phyloP scores from a whole-genome alignment of 2,329 filamentous ascomycete species.

The Phyllosticta citriasiana region DNA sequence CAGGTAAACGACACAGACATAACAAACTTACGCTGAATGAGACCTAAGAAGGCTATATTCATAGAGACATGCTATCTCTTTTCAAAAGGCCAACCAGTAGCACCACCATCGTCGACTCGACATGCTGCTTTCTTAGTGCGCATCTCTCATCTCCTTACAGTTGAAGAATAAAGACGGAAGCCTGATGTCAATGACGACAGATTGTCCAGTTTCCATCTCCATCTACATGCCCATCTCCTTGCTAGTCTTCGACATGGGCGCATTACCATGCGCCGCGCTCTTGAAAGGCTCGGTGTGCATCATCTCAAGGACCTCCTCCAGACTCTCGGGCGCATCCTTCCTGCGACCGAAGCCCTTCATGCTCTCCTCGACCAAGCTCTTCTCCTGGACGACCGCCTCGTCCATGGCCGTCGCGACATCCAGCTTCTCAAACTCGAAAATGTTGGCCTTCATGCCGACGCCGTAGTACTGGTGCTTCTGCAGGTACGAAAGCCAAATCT shows the following conservation, averaged over 20 bases:
- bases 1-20: too few species aligned
- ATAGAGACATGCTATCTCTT: too few species aligned
- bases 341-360: slow-evolving; percentile 19
- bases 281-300: slow-evolving; percentile 16
- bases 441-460: slow-evolving; percentile 98
- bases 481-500: slow-evolving; percentile 86
- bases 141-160: background rate
- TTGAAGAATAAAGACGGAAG: background rate
- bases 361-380: slow-evolving; percentile 18
- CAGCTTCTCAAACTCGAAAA: slow-evolving; percentile 75
- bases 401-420: slow-evolving; percentile 22
- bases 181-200: background rate
- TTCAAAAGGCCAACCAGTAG: too few species aligned
- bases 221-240: background rate
- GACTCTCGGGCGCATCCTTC: slow-evolving; percentile 12
- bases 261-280: slow-evolving; percentile 3
- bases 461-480: slow-evolving; percentile 89
- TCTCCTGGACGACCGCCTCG: slow-evolving; percentile 43
- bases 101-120: too few species aligned
- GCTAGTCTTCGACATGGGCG: slow-evolving; percentile 3
- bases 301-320: slow-evolving; percentile 12
- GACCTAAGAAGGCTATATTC: too few species aligned
- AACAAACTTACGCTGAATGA: too few species aligned
- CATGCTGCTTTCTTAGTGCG: too few species aligned
- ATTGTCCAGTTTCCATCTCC: background rate